Percentiles rank a stretch among this genome's conserved stretches.
Evolutionary conservation across 257 asterid species (phyloP).

Genomic region (Ilex asprella): DNA sequence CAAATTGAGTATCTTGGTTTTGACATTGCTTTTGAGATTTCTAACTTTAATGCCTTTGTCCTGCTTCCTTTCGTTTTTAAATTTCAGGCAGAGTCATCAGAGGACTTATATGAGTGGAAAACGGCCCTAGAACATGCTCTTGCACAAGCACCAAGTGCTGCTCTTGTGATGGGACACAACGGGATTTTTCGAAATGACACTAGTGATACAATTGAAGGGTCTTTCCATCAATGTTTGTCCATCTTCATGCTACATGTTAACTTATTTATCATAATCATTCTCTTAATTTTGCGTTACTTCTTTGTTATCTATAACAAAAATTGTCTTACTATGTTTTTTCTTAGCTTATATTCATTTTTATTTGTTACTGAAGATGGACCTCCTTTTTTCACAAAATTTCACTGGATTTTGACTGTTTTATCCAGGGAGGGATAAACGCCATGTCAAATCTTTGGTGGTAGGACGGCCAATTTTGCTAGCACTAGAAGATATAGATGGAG

Average conservation of each 20-base stretch:
- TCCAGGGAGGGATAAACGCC: conserved; percentile 89
- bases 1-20: not conserved
- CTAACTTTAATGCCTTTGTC: conserved; percentile 10
- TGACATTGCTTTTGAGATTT: not conserved
- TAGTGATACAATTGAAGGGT: conserved; percentile 62
- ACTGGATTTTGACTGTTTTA: conserved; percentile 15
- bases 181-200: conserved; percentile 77
- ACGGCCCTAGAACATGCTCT: conserved; percentile 89
- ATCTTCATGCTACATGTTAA: conserved; percentile 9
- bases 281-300: conserved; percentile 5
- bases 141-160: conserved; percentile 91
- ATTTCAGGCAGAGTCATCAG: conserved; percentile 79
- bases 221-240: conserved; percentile 72
- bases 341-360: not conserved
- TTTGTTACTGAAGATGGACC: not conserved
- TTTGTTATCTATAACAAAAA: not conserved
- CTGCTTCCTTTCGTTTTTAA: conserved; percentile 12
- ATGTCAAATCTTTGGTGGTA: conserved; percentile 83
- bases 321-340: conserved; percentile 5
- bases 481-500: conserved; percentile 91
- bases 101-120: conserved; percentile 93
- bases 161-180: conserved; percentile 92
- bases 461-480: conserved; percentile 95
- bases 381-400: conserved; percentile 8
- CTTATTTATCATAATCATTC: not conserved